Evolutionary conservation across 106 monocot species (phyloP), one percentile per base, ranked within the genome.

Genomic region (Agapanthus africanus): DNA sequence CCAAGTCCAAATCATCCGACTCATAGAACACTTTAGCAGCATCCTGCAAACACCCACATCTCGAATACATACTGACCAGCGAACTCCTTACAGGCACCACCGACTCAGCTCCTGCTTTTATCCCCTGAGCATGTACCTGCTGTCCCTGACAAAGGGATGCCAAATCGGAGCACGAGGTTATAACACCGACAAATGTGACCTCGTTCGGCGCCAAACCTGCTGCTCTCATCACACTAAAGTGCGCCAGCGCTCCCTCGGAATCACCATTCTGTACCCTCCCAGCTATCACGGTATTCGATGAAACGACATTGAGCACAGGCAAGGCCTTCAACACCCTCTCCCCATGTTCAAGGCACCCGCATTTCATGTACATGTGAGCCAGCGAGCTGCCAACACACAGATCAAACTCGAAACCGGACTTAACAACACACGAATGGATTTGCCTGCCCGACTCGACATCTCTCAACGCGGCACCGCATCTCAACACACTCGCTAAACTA

Each of bases 281-380:
- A 0, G 92, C 82, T 7, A 92, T 83, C 11, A 85, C 62, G 3
- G 88, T 92, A 40, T 88, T 92, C 74, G 78, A 88, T 9, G 92
- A 80, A 6, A 92, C 88, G 11, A 83, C 52, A 49, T 64, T 88
- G 37, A 73, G 80, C 30, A 41, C 21, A 7, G 87, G 83, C 63
- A 92, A 38, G 4, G 16, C 54, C 50, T 80, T 76, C 30, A 92
- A n/a, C 2, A 70, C 83, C 28, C 54, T 69, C 74, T 92, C 92
- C 1, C 88, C 92, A 8, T 83, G 80, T 13, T 34, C 19, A 23
- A 88, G 74, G 11, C 44, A 42, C 0, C 88, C 80, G 30, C 85
- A 79, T 37, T 81, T 80, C 92, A 92, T 92, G 69, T 92, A 92
- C 88, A 92, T 85, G 68, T 92, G 87, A 66, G 85, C 82, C 34